Evolutionary conservation across 2,329 filamentous ascomycete genomes (phyloP), one percentile per base, ranked within the genome.

Genomic region (Ophiostoma sp.): DNA sequence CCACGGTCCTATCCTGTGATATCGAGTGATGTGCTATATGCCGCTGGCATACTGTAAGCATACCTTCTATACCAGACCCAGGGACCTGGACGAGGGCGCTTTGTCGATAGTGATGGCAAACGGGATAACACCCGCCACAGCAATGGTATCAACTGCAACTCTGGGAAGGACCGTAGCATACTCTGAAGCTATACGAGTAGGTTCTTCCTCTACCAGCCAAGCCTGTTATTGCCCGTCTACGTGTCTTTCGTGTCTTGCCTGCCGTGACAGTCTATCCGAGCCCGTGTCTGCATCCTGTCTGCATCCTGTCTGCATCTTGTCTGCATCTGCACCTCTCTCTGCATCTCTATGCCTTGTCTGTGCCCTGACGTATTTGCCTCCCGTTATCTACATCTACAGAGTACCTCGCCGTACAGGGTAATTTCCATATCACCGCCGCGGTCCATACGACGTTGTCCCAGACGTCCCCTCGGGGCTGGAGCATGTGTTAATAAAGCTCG

Each of bases 401-500:
- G 27, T 57, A 57, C 52, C n/a, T 57, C 17, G 52, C 52, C 52
- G n/a, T 31, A 31, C 27, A 3, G 1, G 27, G 27, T 57, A 57
- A 57, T 57, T 62, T 62, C 57, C 57, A 62, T 62, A 33, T 27
- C 57, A 62, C 20, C 27, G 57, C 57, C 57, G 57, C 57, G 57
- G 57, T 62, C 27, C 27, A 62, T 33, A 57, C 52, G 52, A 57
- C 52, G 52, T 57, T 57, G 52, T 57, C 44, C 36, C 20, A n/a
- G 44, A 48, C 41, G 20, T 39, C 10, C 36, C 10, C 3, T 39
- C 10, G 13, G 6, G n/a, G 20, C 52, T 23, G 52, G 10, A 5
- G 52, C 52, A 57, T 57, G 52, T 57, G 52, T 27, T 57, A 23
- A 54, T 17, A 13, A 31, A 27, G n/a, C n/a, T 57, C 7, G 27